Evolutionary conservation across 208 protist genomes (phyloP), one percentile per base, ranked within the genome.

Genomic region (Naegleria fowleri): DNA sequence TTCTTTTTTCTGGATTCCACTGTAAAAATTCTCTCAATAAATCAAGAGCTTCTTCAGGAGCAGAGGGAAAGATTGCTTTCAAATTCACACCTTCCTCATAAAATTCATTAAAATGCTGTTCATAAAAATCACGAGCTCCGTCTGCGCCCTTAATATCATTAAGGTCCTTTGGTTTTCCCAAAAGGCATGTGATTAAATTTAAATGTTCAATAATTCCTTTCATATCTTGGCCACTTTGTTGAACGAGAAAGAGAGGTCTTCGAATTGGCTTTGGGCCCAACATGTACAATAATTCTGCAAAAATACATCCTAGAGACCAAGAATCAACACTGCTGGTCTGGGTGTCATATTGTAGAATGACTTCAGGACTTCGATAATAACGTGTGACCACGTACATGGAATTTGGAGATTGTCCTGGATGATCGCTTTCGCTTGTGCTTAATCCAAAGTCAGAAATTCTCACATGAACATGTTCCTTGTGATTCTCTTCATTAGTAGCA

Each of bases 401-500:
- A 36, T 79, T 36, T 79, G 67, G 25, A 79, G 19, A 36, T 9
- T 29, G 19, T 79, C 16, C 67, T n/a, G 55, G 55, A 67, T 79
- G 5, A 7, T 79, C 67, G n/a, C 3, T 36, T 33, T 79, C 67
- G 2, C 7, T 79, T 36, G 13, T 79, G 6, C 25, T 36, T 33
- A 79, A 79, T 36, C 67, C 67, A 79, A 79, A 79, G 36, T 79
- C 67, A 36, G 29, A 36, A 36, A 79, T 36, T 79, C 29, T 79
- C 6, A 79, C 67, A 36, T 79, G 13, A 9, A 36, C 29, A 75
- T 22, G 13, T 0, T 75, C 58, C 25, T 75, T 75, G 43, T 94
- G 94, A 86, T 96, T 95, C 90, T 95, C 41, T 93, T 93, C 95
- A 19, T 93, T 1, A 43, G 22, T 40, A 15, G 16, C 3, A 25